Conservation (phyloP, 768 basidiomycete species). For the Rhodosporidiobolus sp. region DNA sequence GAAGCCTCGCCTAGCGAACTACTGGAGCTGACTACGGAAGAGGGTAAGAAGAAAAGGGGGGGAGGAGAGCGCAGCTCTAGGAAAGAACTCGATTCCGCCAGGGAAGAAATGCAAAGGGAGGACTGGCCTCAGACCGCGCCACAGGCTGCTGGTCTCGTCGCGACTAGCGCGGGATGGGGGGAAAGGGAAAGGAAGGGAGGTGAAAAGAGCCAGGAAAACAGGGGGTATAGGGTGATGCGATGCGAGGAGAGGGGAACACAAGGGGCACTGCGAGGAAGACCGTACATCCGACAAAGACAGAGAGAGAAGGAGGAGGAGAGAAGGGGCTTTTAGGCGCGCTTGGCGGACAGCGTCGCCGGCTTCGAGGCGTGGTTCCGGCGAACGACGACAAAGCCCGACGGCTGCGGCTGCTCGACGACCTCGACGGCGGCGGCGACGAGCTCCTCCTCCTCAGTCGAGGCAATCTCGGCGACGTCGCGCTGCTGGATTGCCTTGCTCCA, state of each 20-base stretch:
- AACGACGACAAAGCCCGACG: conserved; percentile 8
- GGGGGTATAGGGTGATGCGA: not conserved
- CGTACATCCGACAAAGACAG: not conserved
- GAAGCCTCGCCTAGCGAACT: not conserved
- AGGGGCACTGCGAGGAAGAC: not conserved
- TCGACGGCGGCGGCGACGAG: conserved; percentile 6
- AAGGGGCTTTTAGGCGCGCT: not conserved
- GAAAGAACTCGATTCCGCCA: not conserved
- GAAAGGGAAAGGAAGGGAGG: not conserved
- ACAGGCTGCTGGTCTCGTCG: conserved; percentile 36
- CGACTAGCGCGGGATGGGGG: conserved; percentile 27
- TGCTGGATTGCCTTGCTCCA: conserved; percentile 16
- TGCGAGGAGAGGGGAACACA: not conserved
- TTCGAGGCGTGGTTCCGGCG: conserved; percentile 24
- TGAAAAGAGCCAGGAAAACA: not conserved
- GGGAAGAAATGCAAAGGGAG: not conserved
- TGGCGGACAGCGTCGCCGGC: not conserved
- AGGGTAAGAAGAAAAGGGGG: not conserved
- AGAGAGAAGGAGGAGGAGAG: too few relatives aligned
- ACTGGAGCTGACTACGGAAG: not conserved
- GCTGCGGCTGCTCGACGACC: not conserved
- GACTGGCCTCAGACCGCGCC: conserved; percentile 26
- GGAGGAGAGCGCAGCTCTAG: conserved; percentile 16
- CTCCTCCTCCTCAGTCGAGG: not conserved
- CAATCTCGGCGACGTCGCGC: not conserved